Evolutionary conservation across 2,329 filamentous ascomycete species (phyloP), one percentile per base, ranked within the genome.

Genomic region (Cladobotryum mycophilum): DNA sequence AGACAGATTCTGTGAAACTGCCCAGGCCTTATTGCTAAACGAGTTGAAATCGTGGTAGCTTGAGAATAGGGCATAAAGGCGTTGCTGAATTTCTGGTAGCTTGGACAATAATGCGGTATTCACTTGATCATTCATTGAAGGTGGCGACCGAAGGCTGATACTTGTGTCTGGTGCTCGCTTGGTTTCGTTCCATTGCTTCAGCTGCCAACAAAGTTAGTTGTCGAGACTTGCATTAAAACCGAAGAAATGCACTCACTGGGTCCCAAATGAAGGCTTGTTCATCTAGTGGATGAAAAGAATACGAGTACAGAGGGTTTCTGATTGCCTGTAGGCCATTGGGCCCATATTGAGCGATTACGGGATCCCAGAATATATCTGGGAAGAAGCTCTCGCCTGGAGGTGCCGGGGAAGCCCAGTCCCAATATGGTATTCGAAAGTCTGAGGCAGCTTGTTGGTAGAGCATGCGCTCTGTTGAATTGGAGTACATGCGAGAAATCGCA

Each of bases 21-120:
- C 74, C 77, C 79, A 84, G 1, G 76, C 80, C 61, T 87, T 82
- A 60, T 84, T 90, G 59, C 84, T 83, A 61, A 89, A 88, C 14
- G 78, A 72, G 14, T 80, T 79, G 61, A 84, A 88, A 56, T 88
- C 79, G 42, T 78, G 72, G 62, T 87, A 88, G 52, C 78, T 81
- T 8, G 83, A 81, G 55, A 87, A 80, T 1, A 89, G 71, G 47
- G 81, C 83, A 59, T 83, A 85, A 2, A 90, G 71, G 12, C 88
- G 76, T 55, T 81, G 74, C 60, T 82, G 78, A 36, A 84, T 74
- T 13, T 75, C 75, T 2, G 71, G 65, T 5, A 80, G 71, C 54
- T 76, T 79, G 22, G 71, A 55, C 5, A 68, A 53, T 18, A 70
- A 58, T 1, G 76, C 71, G 12, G 70, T 60, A 12, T 75, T 78